Conservation (phyloP, 106 monocot genomes). For the Acanthochlamys bracteata region DNA sequence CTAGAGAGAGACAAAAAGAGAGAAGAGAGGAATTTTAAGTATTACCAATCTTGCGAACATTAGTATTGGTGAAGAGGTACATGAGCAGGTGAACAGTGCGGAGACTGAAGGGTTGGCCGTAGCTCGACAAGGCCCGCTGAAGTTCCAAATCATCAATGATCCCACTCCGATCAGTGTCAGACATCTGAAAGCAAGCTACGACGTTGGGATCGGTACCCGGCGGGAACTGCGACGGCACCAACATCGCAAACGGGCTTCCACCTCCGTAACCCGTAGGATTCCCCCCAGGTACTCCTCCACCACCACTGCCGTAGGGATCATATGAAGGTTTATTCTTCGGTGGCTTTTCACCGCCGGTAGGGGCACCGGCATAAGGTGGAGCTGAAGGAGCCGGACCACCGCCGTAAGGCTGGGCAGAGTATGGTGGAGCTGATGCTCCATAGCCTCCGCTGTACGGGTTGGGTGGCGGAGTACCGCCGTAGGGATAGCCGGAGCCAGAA, state of each 20-base stretch:
- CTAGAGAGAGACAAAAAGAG: background rate
- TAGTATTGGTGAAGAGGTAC: conserved; percentile 88
- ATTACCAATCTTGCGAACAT: conserved; percentile 77
- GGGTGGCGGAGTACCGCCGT: conserved; percentile 14
- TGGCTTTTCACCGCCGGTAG: background rate
- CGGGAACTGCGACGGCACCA: conserved; percentile 78
- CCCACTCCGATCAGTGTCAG: conserved; percentile 86
- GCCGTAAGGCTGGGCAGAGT: conserved; percentile 2
- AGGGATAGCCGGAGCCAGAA: conserved; percentile 56
- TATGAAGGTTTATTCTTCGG: no score
- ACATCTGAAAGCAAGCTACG: conserved; percentile 82
- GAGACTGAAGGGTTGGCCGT: conserved; percentile 85
- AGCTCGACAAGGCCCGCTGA: conserved; percentile 65
- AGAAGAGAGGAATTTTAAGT: background rate
- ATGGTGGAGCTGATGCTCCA: conserved; percentile 19
- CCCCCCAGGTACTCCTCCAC: background rate
- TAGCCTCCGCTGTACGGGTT: conserved; percentile 19
- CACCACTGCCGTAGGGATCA: background rate
- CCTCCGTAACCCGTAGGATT: background rate
- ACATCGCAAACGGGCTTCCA: conserved; percentile 41
- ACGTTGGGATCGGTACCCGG: conserved; percentile 90
- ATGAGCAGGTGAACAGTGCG: conserved; percentile 93
- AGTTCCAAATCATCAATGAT: conserved; percentile 93
- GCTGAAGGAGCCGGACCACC: background rate
- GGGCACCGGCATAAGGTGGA: background rate